phyloP scores from a whole-genome alignment of 225 moss, liverwort and hornwort species.

The Takakia lepidozioides region DNA sequence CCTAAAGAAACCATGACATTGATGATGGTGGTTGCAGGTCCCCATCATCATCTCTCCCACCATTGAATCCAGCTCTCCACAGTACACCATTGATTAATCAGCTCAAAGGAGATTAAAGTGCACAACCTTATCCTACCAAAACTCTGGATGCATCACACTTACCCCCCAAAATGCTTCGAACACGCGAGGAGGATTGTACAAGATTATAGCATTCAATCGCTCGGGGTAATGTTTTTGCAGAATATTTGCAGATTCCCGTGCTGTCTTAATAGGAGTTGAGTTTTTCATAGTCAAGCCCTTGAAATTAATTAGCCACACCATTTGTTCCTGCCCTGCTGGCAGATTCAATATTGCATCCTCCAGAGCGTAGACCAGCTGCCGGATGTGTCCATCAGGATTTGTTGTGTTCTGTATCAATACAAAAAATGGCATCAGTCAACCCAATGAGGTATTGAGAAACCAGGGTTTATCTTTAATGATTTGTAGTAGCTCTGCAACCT shows the following conservation, averaged over 20 bases:
- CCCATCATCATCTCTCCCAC: no score
- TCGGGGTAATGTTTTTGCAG: conserved; percentile 84
- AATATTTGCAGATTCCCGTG: conserved; percentile 66
- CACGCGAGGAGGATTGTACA: conserved; percentile 62
- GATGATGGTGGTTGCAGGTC: no score
- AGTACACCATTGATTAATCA: no score
- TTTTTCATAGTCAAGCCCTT: conserved; percentile 62
- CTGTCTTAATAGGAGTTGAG: conserved; percentile 46
- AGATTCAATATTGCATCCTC: conserved; percentile 74
- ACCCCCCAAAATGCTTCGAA: conserved; percentile 83
- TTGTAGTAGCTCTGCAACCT: no score
- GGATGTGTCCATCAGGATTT: conserved; percentile 54
- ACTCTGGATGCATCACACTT: no score
- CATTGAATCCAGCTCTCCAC: no score
- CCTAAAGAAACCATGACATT: no score
- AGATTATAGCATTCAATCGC: conserved; percentile 44
- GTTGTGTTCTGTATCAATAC: conserved; percentile 89
- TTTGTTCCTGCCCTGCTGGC: conserved; percentile 65
- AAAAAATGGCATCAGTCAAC: no score
- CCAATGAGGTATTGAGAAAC: no score
- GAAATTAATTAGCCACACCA: conserved; percentile 83
- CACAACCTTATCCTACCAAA: no score
- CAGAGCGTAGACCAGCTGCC: conserved; percentile 70
- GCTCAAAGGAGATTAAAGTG: no score
- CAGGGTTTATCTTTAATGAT: no score